Conservation (phyloP, 192 early-diverging fungal species). For the Diversispora epigaea region DNA sequence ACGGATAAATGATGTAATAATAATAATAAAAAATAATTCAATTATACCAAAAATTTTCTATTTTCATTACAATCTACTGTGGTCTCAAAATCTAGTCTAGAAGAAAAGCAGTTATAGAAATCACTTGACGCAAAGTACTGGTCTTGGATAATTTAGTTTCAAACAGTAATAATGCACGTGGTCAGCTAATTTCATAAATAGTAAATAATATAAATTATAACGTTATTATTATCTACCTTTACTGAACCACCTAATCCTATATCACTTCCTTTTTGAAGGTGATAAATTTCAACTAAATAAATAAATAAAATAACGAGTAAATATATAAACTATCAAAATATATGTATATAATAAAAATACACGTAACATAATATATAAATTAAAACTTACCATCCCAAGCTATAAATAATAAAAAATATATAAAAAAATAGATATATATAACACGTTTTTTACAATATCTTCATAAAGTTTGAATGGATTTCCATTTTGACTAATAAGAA, state of each 20-base stretch:
- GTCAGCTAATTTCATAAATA: constrained; percentile 70
- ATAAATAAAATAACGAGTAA: background rate
- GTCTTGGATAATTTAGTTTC: constrained; percentile 62
- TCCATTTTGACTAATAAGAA: constrained; percentile 53
- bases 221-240: constrained; percentile 33
- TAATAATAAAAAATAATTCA: no score
- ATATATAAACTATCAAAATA: no score
- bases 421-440: background rate
- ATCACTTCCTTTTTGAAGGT: constrained; percentile 77
- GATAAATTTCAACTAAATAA: constrained; percentile 85
- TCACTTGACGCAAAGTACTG: constrained; percentile 71
- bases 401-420: background rate
- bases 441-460: constrained; percentile 58
- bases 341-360: no score
- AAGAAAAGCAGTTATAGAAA: constrained; percentile 74
- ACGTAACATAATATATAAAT: no score
- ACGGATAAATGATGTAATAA: no score
- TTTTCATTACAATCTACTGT: constrained; percentile 92
- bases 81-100: constrained; percentile 83
- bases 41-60: constrained; percentile 70
- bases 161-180: constrained; percentile 71
- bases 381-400: constrained; percentile 41
- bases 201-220: background rate
- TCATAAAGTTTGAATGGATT: constrained; percentile 86
- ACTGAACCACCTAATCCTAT: constrained; percentile 59